Conservation (phyloP, 2,329 filamentous ascomycete genomes). For the Stagonosporopsis cucurbitacearum region DNA sequence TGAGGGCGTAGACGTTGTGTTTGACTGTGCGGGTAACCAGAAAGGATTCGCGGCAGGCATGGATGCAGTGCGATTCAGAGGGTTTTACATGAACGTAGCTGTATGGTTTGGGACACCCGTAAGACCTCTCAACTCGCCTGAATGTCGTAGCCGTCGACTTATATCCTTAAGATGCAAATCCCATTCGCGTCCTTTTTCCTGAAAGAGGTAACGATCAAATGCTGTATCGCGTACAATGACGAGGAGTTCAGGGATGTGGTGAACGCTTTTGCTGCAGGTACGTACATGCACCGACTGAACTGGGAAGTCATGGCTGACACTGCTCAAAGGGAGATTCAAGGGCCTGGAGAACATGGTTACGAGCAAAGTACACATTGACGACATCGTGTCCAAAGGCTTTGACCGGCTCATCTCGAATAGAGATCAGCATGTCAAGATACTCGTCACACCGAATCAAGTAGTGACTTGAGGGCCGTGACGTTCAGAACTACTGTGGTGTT, state of each 20-base stretch:
- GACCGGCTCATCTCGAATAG: constrained; percentile 42
- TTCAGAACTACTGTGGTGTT: too few relatives aligned
- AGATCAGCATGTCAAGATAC: constrained; percentile 47
- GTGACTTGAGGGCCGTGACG: too few relatives aligned
- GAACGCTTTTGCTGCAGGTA: constrained; percentile 41
- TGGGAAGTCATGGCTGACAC: background rate
- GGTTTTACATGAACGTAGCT: constrained; percentile 45
- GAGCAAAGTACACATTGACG: constrained; percentile 41
- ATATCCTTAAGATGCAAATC: constrained; percentile 32
- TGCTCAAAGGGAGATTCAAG: constrained; percentile 37
- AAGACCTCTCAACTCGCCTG: constrained; percentile 4
- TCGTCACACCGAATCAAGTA: constrained; percentile 35
- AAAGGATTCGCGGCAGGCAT: constrained; percentile 39
- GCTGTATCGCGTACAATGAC: constrained; percentile 42
- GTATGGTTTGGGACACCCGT: constrained; percentile 41
- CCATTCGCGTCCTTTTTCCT: constrained; percentile 34
- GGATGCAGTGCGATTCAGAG: constrained; percentile 37
- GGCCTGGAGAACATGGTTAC: constrained; percentile 44
- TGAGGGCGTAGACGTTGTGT: constrained; percentile 43
- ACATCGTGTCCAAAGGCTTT: constrained; percentile 41
- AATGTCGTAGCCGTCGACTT: background rate
- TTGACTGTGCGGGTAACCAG: constrained; percentile 46
- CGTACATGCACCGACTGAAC: background rate
- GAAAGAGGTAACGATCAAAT: constrained; percentile 41
- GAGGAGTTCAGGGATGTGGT: constrained; percentile 43